Evolutionary conservation across 2,329 filamentous ascomycete species (phyloP), one percentile per base, ranked within the genome.

Genomic region (Diplodia mutila): DNA sequence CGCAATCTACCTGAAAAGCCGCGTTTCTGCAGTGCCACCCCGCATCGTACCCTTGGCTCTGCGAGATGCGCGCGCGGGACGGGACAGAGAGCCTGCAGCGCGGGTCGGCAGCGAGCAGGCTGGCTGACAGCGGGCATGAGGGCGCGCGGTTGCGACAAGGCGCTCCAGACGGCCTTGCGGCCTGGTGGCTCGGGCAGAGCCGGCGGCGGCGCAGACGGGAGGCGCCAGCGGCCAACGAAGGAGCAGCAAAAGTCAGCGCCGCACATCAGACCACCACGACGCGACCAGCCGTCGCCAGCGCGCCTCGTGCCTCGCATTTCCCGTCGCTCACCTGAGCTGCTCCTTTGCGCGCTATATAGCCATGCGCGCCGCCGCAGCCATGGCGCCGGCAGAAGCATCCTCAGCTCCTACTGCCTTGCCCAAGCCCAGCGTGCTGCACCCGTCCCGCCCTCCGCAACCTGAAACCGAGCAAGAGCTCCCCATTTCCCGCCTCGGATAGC

Each of bases 281-380:
- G n/a, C 52, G 64, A 66, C 64, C 64, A 59, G n/a, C 29, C 27
- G 18, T n/a, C 27, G 57, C 39, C 57, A 48, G 57, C 57, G 57
- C 57, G 57, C 39, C 57, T 48, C 57, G 57, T 61, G 57, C 57
- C 57, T 49, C 57, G 46, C 25, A 16, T 49, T 42, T 61, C 25
- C 18, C 57, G 39, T 12, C 59, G 59, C 59, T 63, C 59, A 66
- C 64, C 64, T 66, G 64, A 66, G 64, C 42, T 21, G 49, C 49
- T 21, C 23, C 25, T 32, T 3, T 16, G 29, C n/a, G 29, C 23
- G 53, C 64, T 66, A 59, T 66, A 57, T 66, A 66, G 52, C 12
- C 21, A 11, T 21, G 27, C n/a, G 18, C 42, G 29, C 32, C 21
- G 37, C 39, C 27, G 52, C 53, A 23, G 64, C 64, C 64, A 66